Evolutionary conservation across 2,329 filamentous ascomycete species (phyloP).

Genomic region (Microdochium nivale): DNA sequence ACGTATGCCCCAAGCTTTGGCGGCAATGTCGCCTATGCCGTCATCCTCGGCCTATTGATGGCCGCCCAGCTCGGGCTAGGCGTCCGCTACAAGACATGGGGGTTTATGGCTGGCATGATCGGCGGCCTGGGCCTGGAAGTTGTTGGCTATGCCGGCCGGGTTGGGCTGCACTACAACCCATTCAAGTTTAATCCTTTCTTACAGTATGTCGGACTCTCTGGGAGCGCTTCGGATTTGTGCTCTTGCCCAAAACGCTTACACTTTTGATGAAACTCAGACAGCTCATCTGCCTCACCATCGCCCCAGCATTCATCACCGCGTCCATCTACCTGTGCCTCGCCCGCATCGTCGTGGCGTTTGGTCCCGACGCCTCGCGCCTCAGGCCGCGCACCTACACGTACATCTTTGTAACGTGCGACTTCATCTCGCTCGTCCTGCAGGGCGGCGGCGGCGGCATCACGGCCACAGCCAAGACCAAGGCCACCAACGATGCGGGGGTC

Average conservation of each 20-base stretch:
- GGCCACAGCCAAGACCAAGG: constrained; percentile 11
- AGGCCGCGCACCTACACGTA: constrained; percentile 11
- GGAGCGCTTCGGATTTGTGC: too few species aligned
- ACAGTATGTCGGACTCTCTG: constrained; percentile 15
- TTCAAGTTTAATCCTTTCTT: constrained; percentile 32
- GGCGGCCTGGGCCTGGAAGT: constrained; percentile 35
- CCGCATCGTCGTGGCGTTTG: constrained; percentile 30
- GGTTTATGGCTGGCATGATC: constrained; percentile 21
- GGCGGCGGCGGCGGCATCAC: constrained; percentile 32
- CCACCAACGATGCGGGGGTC: constrained; percentile 19
- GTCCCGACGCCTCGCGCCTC: constrained; percentile 6
- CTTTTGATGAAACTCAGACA: constrained; percentile 18
- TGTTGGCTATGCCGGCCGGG: constrained; percentile 36
- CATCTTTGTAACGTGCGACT: constrained; percentile 27
- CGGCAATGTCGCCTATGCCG: constrained; percentile 18
- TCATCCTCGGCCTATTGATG: constrained; percentile 6
- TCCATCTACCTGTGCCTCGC: constrained; percentile 48
- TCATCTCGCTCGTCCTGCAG: constrained; percentile 34
- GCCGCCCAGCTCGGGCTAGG: constrained; percentile 6
- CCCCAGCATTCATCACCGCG: constrained; percentile 45
- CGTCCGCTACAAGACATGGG: constrained; percentile 8
- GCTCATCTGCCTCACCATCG: constrained; percentile 46
- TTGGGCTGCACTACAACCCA: constrained; percentile 29
- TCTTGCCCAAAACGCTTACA: too few species aligned
- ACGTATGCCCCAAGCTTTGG: constrained; percentile 7